A percentile compares a stretch with the other conserved stretches of the same genome.
phyloP scores from a whole-genome alignment of 2,329 filamentous ascomycete genomes.

The Aspergillus caelatus region DNA sequence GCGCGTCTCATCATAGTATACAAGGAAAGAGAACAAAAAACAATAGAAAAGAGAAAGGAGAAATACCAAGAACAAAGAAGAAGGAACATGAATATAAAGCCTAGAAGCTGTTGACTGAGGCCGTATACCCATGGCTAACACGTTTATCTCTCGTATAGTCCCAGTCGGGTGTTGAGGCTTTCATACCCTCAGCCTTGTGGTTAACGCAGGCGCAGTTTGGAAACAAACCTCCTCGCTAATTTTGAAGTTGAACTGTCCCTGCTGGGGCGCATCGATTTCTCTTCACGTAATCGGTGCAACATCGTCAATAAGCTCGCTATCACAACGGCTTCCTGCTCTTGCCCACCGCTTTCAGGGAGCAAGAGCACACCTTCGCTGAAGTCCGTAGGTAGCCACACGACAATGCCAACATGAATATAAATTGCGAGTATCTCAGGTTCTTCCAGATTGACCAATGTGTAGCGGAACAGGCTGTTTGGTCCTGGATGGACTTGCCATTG shows the following conservation, averaged over 20 bases:
- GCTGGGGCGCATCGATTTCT: conserved; percentile 1
- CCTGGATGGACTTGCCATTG: conserved; percentile 15
- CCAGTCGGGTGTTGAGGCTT: not conserved
- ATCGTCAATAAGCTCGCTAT: conserved; percentile 11
- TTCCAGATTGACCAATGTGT: conserved; percentile 6
- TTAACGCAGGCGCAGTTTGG: conserved; percentile 1
- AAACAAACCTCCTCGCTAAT: conserved; percentile 6
- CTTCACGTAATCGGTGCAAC: conserved; percentile 7
- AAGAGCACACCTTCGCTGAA: conserved; percentile 11
- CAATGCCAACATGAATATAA: conserved; percentile 11
- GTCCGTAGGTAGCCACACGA: conserved; percentile 10
- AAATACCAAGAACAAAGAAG: not conserved
- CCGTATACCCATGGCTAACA: not conserved
- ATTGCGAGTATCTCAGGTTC: conserved; percentile 7
- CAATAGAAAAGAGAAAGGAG: not conserved
- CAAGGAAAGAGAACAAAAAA: not conserved
- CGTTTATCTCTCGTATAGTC: not conserved
- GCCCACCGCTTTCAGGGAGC: not conserved
- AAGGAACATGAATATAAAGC: too few relatives aligned
- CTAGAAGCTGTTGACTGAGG: not conserved
- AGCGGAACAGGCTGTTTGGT: conserved; percentile 11
- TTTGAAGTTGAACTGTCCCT: not conserved
- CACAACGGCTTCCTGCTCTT: conserved; percentile 2
- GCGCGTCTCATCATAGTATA: not conserved
- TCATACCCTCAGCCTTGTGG: not conserved